Base-by-base conservation (phyloP, 306 rosid species). In the Rosa multiflora region DNA sequence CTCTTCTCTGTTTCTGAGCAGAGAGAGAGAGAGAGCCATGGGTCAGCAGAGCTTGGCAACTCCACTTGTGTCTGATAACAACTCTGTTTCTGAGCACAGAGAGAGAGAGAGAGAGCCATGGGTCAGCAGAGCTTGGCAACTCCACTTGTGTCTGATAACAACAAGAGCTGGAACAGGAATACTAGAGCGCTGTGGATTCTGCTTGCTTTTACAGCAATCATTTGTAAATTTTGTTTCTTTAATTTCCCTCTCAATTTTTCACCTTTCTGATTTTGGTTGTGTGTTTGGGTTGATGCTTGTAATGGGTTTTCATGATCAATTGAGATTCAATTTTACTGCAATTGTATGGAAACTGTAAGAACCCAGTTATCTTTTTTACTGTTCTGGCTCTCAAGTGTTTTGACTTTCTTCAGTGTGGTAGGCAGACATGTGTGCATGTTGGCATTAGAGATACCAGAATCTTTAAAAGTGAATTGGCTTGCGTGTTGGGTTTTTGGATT, bases 41-140 rank as follows among this genome's bases (percentile, higher is more conserved):
- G 76, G 8, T 53, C 51, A 76, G 56, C 82, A 47, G 51, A 49
- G 53, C 59, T 74, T 85, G 85, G 83, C 76, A 73, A 76, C 88
- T 78, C 88, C 89, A 73, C 83, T 89, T 18, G 17, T 73, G 66
- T 64, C 72, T 69, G 67, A 9, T 1, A 51, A 73, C 0, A 49
- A 73, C 49, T 53, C 58, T 32, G 13, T 12, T n/a, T 37, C 47
- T 52, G 52, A 23, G 12, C 29, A 10, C 46, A 56, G 59, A 18
- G 12, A 14, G 59, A 53, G 61, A 49, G 8, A 53, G 32, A 58
- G 23, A 37, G 43, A 66, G 70, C 6, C 7, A 80, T 76, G 87
- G 76, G 8, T 53, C 51, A 76, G 56, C 82, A 47, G 51, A 49
- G 53, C 59, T 74, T 85, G 85, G 83, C 76, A 73, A 76, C 88